Base-by-base conservation (phyloP, 768 basidiomycete species). In the Lepiota venenata region DNA sequence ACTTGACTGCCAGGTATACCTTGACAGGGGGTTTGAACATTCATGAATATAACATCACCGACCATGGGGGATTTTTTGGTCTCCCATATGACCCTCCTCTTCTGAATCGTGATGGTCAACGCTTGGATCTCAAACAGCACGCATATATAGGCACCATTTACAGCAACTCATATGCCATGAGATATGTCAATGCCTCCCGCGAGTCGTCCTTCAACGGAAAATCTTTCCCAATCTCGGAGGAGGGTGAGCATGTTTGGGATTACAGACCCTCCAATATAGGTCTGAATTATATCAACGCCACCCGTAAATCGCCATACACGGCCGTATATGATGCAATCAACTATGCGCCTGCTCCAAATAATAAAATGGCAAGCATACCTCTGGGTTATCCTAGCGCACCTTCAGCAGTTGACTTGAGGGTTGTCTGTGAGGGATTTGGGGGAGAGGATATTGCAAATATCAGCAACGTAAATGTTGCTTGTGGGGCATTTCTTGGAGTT, bases 111-210 rank as follows among this genome's bases (percentile, higher is more conserved):
- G 57, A 61, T 37, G 60, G 62, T 11, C 62, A 61, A 36, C 50
- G 60, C 39, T 40, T 60, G 16, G 37, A 60, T 38, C 46, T 61
- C 18, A 27, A 21, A 8, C 51, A 60, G 18, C 62, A 63, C n/a
- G 62, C 60, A 10, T 61, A 60, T 35, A 63, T 59, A 38, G 63
- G 61, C 11, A 61, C 59, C 1, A 59, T 57, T n/a, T 16, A 58
- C 11, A 60, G 62, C 27, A 61, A 64, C 16, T 43, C 48, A 20
- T 52, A 56, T 27, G 44, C 56, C 14, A 58, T 64, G 55, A 3
- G 46, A 10, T 44, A 27, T 7, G 48, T 61, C n/a, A 60, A 61
- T 41, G 10, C 58, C 14, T 56, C 63, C 1, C 58, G 61, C 4
- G 58, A 63, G 27, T 41, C 50, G 25, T 56, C 52, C 18, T 60